Conservation (phyloP, 2,329 filamentous ascomycete genomes). For the Hawksworthiomyces lignivorus region DNA sequence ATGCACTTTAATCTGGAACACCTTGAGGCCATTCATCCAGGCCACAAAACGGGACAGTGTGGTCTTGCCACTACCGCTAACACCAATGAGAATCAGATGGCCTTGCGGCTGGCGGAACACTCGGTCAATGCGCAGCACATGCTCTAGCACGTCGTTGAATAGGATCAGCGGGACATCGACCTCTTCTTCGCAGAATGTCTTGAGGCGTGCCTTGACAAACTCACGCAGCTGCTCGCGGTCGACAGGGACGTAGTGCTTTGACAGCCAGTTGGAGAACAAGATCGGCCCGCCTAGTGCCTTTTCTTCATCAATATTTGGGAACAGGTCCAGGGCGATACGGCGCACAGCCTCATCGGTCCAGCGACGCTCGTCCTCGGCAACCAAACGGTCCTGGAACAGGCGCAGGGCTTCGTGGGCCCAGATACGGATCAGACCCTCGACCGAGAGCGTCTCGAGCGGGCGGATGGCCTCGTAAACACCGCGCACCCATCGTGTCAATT, state of each 20-base stretch:
- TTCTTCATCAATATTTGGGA: constrained; percentile 89
- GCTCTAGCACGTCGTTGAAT: constrained; percentile 99
- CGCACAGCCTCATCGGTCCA: constrained; percentile 90
- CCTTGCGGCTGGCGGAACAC: constrained; percentile 98
- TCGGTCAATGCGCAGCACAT: constrained; percentile 95
- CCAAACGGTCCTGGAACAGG: constrained; percentile 94
- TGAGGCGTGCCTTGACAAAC: constrained; percentile 93
- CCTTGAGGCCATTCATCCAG: constrained; percentile 99
- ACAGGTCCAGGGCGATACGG: constrained; percentile 80
- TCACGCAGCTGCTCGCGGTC: constrained; percentile 91
- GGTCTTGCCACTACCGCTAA: constrained; percentile 97
- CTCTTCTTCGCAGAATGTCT: constrained; percentile 98
- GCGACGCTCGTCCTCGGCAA: constrained; percentile 84
- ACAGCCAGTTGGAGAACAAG: constrained; percentile 98
- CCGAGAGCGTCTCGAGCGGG: constrained; percentile 75
- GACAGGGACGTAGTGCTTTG: constrained; percentile 96
- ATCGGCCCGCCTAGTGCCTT: constrained; percentile 89
- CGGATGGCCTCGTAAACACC: constrained; percentile 96
- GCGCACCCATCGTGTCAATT: constrained; percentile 94
- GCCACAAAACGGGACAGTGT: constrained; percentile 96
- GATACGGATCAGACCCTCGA: constrained; percentile 90
- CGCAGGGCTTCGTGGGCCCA: constrained; percentile 97
- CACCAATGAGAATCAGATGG: constrained; percentile 95
- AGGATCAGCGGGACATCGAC: constrained; percentile 96
- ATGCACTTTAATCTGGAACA: constrained; percentile 99